phyloP scores from a whole-genome alignment of 1,284 basidiomycete species.

The Cystobasidium slooffiae region DNA sequence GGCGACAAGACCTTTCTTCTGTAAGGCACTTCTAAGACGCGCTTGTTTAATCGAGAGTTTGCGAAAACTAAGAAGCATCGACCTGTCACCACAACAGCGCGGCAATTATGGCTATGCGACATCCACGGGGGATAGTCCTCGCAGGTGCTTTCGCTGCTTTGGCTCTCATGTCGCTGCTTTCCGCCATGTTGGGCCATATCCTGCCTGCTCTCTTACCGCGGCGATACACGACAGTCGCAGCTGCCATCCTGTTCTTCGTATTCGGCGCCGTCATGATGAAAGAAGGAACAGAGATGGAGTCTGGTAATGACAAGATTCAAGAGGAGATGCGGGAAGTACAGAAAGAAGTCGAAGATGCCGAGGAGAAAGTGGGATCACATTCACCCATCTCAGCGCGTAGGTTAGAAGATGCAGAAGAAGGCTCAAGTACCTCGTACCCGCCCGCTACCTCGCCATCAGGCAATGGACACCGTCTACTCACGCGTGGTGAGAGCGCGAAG shows the following conservation, averaged over 20 bases:
- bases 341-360: conserved; percentile 76
- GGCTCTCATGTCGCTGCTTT: conserved; percentile 88
- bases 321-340: conserved; percentile 68
- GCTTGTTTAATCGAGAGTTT: background rate
- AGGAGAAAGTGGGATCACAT: conserved; percentile 54
- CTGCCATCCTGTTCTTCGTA: conserved; percentile 78
- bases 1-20: conserved; percentile 99
- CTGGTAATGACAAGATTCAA: conserved; percentile 69
- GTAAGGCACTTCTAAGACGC: conserved; percentile 24
- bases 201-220: conserved; percentile 81
- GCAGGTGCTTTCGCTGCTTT: conserved; percentile 85
- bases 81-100: conserved; percentile 57
- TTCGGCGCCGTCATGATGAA: conserved; percentile 84
- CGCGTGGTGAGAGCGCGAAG: conserved; percentile 17
- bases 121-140: conserved; percentile 83
- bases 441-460: conserved; percentile 55
- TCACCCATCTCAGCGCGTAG: conserved; percentile 25
- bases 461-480: conserved; percentile 48
- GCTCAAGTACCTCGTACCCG: conserved; percentile 53
- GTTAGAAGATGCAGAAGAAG: conserved; percentile 61
- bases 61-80: background rate
- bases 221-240: conserved; percentile 74
- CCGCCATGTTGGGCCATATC: conserved; percentile 82
- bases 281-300: conserved; percentile 81
- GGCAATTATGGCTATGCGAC: conserved; percentile 94